These are phyloP conservation scores for Peronospora belbahrii DNA, from an alignment of 352 stramenopile species.

Conservation along the genomic window DNA sequence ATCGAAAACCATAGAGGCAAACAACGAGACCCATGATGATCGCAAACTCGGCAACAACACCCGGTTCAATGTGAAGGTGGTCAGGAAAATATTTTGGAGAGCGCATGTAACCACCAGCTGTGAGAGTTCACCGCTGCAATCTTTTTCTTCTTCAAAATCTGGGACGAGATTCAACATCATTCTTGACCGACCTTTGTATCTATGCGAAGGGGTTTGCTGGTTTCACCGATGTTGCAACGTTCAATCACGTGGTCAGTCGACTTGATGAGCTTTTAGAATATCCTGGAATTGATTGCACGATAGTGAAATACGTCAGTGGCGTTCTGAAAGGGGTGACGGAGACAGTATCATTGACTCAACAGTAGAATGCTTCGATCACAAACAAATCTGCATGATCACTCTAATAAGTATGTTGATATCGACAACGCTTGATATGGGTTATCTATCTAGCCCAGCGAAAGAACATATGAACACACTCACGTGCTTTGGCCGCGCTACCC, in stretches of 20 bases:
- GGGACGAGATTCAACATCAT: background rate
- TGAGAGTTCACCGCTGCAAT: slow-evolving; percentile 2
- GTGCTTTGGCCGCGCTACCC: slow-evolving; percentile 9
- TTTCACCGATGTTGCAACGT: slow-evolving; percentile 16
- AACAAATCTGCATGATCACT: no score
- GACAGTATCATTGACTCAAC: no score
- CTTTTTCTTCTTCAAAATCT: background rate
- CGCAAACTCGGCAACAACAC: slow-evolving; percentile 39
- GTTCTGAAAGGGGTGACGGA: no score
- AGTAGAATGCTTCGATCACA: background rate
- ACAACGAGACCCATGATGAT: slow-evolving; percentile 39
- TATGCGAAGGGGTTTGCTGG: slow-evolving; percentile 3
- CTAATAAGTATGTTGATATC: no score
- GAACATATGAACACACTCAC: background rate
- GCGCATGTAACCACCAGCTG: background rate
- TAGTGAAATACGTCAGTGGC: no score
- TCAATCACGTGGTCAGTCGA: no score
- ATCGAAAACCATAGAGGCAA: slow-evolving; percentile 44
- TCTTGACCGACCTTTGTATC: background rate
- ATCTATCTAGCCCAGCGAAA: no score
- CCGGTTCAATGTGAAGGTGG: slow-evolving; percentile 31
- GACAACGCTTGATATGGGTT: background rate
- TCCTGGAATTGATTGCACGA: no score
- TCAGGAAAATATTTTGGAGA: slow-evolving; percentile 19
- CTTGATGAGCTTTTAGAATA: no score